A percentile compares a stretch with the other conserved stretches of the same genome.
These are phyloP conservation scores for Colletotrichum destructivum DNA, from an alignment of 2,329 filamentous ascomycete species.

Conservation along the genomic window DNA sequence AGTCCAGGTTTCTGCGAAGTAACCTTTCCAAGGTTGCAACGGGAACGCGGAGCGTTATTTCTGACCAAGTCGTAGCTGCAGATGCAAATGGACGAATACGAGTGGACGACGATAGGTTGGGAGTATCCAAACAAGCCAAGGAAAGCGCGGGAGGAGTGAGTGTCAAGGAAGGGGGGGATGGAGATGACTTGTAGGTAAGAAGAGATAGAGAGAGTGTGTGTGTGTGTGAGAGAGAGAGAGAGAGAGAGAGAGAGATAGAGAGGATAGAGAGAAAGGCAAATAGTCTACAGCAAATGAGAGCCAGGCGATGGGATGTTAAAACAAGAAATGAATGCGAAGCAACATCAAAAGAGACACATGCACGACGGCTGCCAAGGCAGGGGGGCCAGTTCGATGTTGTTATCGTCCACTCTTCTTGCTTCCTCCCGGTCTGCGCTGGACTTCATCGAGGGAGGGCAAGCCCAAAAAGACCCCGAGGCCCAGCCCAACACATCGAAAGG, in stretches of 20 bases:
- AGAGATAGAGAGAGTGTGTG: background rate
- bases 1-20: conserved; percentile 31
- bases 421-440: conserved; percentile 29
- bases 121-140: background rate
- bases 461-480: conserved; percentile 5
- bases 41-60: background rate
- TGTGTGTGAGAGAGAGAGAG: background rate
- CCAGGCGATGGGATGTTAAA: conserved; percentile 30
- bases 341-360: conserved; percentile 25
- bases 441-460: conserved; percentile 16
- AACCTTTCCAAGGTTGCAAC: conserved; percentile 18
- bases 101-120: background rate
- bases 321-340: conserved; percentile 40
- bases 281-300: conserved; percentile 26
- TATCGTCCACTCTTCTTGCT: conserved; percentile 37
- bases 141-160: background rate
- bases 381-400: conserved; percentile 26
- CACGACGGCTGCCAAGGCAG: conserved; percentile 38
- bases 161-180: conserved; percentile 5
- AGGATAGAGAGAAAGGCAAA: conserved; percentile 2
- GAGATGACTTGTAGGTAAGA: conserved; percentile 4
- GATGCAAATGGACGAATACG: background rate
- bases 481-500: background rate
- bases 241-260: background rate
- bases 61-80: conserved; percentile 18